Base-by-base conservation (phyloP, 2,329 filamentous ascomycete species). In the Plenodomus tracheiphilus region DNA sequence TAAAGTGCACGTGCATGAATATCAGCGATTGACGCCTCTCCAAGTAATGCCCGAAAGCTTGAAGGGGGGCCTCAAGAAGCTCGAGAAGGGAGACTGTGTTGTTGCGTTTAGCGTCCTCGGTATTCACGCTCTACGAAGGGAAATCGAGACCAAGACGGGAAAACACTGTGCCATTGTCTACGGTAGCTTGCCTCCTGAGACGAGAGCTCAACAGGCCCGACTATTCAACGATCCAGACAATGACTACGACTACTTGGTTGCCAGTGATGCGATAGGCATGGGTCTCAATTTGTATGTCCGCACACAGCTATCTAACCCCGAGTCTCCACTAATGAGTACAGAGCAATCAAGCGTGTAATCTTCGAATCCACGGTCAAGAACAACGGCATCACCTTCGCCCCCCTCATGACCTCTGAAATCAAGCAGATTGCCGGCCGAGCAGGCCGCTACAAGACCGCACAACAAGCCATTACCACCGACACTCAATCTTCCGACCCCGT, bases 201-300 rank as follows among this genome's bases (percentile, higher is more conserved):
- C 93, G 35, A 84, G 94, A 53, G 91, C 91, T 2, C 86, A 93
- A 66, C 94, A 99, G 74, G 94, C 94, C 0, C 85, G 85, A 15
- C 79, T 97, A 0, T 99, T 99, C 79, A 99, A 99, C 66, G 89
- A 97, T 56, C 92, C 91, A 0, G 74, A 96, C 67, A 99, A 95
- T 68, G 92, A 97, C 51, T 99, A 97, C 68, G 94, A 99, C 69
- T 95, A 86, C 61, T 79, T 99, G 5, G 92, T 94, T 20, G 94
- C 95, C 8, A 97, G 91, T 61, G 91, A 97, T 73, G 94, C 94
- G 39, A 93, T 99, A 54, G 94, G 94, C 32, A 97, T 99, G 93
- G 94, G 95, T 1, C 77, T 99, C 18, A 99, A 99, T 65, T 75
- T 99, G 70, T 91, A 85, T 73, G 79, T 73, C 13, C 15, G 38